A percentile compares a stretch with the other conserved stretches of the same genome.
These are phyloP conservation scores for Capillidium heterosporum DNA, from an alignment of 371 early-diverging fungal species.

Conservation along the genomic window DNA sequence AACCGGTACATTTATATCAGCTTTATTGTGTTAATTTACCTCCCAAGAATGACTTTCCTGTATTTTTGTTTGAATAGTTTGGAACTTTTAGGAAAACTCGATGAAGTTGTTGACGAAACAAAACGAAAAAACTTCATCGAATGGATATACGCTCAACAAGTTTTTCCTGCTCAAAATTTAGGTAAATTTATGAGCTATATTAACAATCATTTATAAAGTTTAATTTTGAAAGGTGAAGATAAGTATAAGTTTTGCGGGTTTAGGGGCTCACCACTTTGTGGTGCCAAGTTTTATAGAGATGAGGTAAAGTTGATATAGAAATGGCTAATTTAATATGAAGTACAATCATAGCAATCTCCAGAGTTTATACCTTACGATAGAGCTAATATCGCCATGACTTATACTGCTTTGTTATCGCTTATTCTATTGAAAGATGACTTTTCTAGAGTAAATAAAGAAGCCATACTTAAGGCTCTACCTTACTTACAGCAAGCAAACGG, in stretches of 20 bases:
- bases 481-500: conserved; percentile 56
- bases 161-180: conserved; percentile 19
- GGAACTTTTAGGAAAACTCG: conserved; percentile 52
- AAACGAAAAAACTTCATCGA: conserved; percentile 60
- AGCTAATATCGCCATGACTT: conserved; percentile 77
- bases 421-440: conserved; percentile 79
- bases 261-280: conserved; percentile 46
- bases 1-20: conserved; percentile 29
- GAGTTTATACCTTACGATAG: conserved; percentile 25
- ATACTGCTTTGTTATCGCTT: conserved; percentile 65
- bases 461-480: conserved; percentile 33
- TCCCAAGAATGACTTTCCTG: conserved; percentile 58
- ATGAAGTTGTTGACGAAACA: conserved; percentile 22
- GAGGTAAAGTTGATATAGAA: conserved; percentile 6
- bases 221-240: neutral
- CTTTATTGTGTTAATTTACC: neutral
- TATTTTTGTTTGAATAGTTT: conserved; percentile 66
- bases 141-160: conserved; percentile 92
- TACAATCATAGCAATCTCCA: conserved; percentile 9
- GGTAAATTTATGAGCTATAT: conserved; percentile 2
- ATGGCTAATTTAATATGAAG: neutral
- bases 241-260: conserved; percentile 27
- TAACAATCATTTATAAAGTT: neutral
- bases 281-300: conserved; percentile 29
- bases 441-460: conserved; percentile 51